Conservation (phyloP, 202 grass and related monocot genomes). For the Hordeum pubiflorum region DNA sequence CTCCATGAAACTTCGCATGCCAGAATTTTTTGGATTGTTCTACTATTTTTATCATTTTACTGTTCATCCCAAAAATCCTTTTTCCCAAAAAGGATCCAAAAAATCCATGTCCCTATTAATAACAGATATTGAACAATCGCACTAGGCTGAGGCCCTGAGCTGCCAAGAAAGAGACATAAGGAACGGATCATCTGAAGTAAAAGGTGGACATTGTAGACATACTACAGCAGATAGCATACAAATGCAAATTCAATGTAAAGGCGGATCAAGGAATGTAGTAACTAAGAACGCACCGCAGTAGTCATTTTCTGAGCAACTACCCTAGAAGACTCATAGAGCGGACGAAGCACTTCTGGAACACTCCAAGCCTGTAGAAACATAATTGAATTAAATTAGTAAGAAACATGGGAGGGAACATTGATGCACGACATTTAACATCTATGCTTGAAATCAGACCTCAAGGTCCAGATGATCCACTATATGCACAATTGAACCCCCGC, state of each 20-base stretch:
- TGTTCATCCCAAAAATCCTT: not conserved
- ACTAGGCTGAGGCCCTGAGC: not conserved
- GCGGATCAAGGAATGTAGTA: not conserved
- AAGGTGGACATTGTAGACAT: not conserved
- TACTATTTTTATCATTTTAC: not conserved
- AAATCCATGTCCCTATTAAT: not conserved
- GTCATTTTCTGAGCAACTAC: conserved; percentile 99
- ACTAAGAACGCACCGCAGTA: conserved; percentile 58
- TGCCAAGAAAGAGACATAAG: not conserved
- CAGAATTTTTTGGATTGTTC: not conserved
- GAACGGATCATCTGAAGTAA: not conserved
- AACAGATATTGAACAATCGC: not conserved
- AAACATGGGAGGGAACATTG: not conserved
- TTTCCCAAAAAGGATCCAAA: not conserved
- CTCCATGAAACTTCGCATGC: not conserved
- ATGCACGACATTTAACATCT: not conserved
- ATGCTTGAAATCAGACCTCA: conserved; percentile 46
- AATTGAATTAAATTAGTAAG: not conserved
- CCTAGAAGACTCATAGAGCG: conserved; percentile 86
- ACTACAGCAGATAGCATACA: not conserved
- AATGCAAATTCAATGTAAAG: conserved; percentile 1
- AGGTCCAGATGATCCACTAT: conserved; percentile 97
- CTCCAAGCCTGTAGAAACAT: conserved; percentile 61
- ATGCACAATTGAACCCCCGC: conserved; percentile 86
- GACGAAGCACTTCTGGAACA: conserved; percentile 89